phyloP scores from a whole-genome alignment of 345 rosid species.

The Hibiscus syriacus region DNA sequence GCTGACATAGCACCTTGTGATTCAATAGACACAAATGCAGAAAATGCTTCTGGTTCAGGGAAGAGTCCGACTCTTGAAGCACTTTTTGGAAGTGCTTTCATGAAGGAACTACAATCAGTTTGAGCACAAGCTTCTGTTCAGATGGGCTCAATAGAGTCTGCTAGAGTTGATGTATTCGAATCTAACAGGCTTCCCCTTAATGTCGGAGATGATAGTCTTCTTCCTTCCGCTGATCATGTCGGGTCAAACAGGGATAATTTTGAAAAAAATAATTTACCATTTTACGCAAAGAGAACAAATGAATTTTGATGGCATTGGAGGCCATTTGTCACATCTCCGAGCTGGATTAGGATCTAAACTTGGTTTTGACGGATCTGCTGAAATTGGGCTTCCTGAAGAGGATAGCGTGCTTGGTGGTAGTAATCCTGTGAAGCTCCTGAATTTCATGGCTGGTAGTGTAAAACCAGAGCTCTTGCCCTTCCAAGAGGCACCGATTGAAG shows the following conservation, averaged over 20 bases:
- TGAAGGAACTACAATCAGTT: slow-evolving; percentile 80
- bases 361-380: slow-evolving; percentile 22
- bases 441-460: slow-evolving; percentile 28
- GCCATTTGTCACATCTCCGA: slow-evolving; percentile 34
- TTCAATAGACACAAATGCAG: slow-evolving; percentile 34
- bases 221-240: slow-evolving; percentile 22
- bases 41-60: slow-evolving; percentile 25
- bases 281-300: slow-evolving; percentile 34
- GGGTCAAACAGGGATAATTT: slow-evolving; percentile 27
- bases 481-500: slow-evolving; percentile 34
- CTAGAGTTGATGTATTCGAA: slow-evolving; percentile 32
- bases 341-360: slow-evolving; percentile 37
- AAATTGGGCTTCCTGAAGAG: slow-evolving; percentile 45
- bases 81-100: slow-evolving; percentile 91
- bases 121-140: slow-evolving; percentile 52
- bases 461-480: slow-evolving; percentile 39
- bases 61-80: slow-evolving; percentile 80
- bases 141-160: slow-evolving; percentile 27
- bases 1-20: slow-evolving; percentile 14
- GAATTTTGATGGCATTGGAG: slow-evolving; percentile 36
- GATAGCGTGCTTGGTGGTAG: slow-evolving; percentile 32
- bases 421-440: slow-evolving; percentile 29
- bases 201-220: slow-evolving; percentile 23
- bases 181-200: slow-evolving; percentile 26
- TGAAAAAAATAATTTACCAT: slow-evolving; percentile 22